Evolutionary conservation across 1,139 yeast genomes (phyloP).

Genomic region (Pichia cactophila): DNA sequence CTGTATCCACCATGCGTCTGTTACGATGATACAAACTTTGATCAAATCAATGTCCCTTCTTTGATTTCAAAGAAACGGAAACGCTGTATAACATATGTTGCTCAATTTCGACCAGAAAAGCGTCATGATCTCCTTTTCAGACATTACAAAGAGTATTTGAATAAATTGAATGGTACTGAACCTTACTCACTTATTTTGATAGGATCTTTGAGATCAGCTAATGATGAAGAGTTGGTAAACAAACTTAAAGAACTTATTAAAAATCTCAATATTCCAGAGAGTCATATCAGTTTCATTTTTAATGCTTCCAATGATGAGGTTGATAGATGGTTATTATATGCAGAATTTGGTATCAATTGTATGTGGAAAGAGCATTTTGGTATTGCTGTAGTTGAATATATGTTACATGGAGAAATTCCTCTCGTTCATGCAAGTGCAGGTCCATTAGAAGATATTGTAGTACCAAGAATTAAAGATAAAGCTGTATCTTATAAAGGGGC

Average conservation of each 20-base stretch:
- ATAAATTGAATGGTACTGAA: conserved; percentile 10
- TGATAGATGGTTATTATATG: conserved; percentile 42
- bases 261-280: conserved; percentile 37
- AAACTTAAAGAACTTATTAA: conserved; percentile 40
- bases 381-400: conserved; percentile 91
- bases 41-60: conserved; percentile 15
- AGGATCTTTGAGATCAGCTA: conserved; percentile 74
- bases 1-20: conserved; percentile 54
- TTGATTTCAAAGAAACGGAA: conserved; percentile 28
- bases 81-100: conserved; percentile 60
- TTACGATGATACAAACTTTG: conserved; percentile 8
- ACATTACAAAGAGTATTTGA: conserved; percentile 50
- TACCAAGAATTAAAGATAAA: conserved; percentile 38
- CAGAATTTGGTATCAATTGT: conserved; percentile 80
- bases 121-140: conserved; percentile 66
- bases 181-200: conserved; percentile 51
- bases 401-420: conserved; percentile 82
- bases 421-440: conserved; percentile 94
- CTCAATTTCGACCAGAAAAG: conserved; percentile 95
- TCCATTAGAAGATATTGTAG: conserved; percentile 79
- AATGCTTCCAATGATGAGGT: conserved; percentile 71
- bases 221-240: conserved; percentile 56
- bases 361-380: conserved; percentile 99
- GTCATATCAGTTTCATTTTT: conserved; percentile 55
- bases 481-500: conserved; percentile 9